A percentile compares a stretch with the other conserved stretches of the same genome.
These are phyloP conservation scores for Cytospora piceicola DNA, from an alignment of 2,329 filamentous ascomycete genomes.

Conservation along the genomic window DNA sequence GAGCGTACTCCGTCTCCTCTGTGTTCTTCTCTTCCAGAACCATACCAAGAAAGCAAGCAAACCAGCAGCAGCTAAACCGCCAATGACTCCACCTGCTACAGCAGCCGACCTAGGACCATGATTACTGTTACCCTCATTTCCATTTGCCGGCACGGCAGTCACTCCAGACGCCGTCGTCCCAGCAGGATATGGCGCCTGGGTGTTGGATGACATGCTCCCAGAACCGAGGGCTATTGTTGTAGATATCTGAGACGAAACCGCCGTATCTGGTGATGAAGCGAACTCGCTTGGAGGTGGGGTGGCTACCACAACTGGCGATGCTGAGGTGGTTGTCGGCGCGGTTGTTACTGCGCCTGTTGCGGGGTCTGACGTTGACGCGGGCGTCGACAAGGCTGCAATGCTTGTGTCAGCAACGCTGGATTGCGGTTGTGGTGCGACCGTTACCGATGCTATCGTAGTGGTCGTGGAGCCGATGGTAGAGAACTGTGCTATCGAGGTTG, in stretches of 20 bases:
- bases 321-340: slow-evolving; percentile 10
- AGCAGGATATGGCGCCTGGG: slow-evolving; percentile 9
- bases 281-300: slow-evolving; percentile 18
- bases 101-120: slow-evolving; percentile 44
- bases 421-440: slow-evolving; percentile 32
- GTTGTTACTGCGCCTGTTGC: slow-evolving; percentile 31
- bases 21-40: slow-evolving; percentile 51
- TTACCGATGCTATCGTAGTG: slow-evolving; percentile 33
- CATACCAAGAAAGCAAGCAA: slow-evolving; percentile 55
- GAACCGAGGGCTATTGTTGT: slow-evolving; percentile 31
- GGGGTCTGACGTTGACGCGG: slow-evolving; percentile 20
- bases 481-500: slow-evolving; percentile 30
- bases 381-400: slow-evolving; percentile 34
- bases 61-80: slow-evolving; percentile 50
- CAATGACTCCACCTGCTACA: slow-evolving; percentile 57
- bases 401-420: slow-evolving; percentile 45
- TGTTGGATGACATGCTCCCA: slow-evolving; percentile 23
- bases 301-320: background rate
- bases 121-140: slow-evolving; percentile 24
- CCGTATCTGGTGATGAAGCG: slow-evolving; percentile 17
- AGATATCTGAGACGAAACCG: slow-evolving; percentile 20
- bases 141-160: slow-evolving; percentile 32
- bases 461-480: slow-evolving; percentile 33
- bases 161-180: slow-evolving; percentile 30
- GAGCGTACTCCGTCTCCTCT: slow-evolving; percentile 51